Evolutionary conservation across 257 asterid genomes (phyloP).

Genomic region (Verbena officinalis): DNA sequence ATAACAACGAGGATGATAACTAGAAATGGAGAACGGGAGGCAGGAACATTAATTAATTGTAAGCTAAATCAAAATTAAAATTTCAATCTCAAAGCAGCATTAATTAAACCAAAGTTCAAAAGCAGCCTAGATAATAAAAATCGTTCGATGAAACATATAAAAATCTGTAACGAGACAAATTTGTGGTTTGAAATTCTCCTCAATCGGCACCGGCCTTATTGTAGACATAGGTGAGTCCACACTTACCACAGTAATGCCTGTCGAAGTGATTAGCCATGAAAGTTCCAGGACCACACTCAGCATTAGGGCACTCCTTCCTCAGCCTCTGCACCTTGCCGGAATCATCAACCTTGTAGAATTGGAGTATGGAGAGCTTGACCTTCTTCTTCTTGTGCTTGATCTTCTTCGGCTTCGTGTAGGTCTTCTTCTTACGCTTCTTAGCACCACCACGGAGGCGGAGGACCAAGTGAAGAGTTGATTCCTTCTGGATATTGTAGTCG

Average conservation of each 20-base stretch:
- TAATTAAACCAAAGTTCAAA: constrained; percentile 30
- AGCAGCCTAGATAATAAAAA: constrained; percentile 18
- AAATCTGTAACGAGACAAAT: not conserved
- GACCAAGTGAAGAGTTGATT: constrained; percentile 68
- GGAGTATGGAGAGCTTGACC: constrained; percentile 68
- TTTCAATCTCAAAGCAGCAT: constrained; percentile 18
- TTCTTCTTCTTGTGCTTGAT: constrained; percentile 73
- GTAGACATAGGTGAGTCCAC: constrained; percentile 75
- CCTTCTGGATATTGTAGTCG: constrained; percentile 71
- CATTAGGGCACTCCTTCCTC: constrained; percentile 77
- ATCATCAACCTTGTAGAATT: constrained; percentile 73
- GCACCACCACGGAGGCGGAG: constrained; percentile 80
- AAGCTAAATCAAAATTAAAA: constrained; percentile 14
- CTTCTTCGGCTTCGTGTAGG: constrained; percentile 77
- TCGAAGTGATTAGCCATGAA: constrained; percentile 77
- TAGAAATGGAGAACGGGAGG: no score
- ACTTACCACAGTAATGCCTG: constrained; percentile 77
- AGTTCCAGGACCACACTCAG: constrained; percentile 72
- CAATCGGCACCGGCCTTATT: constrained; percentile 63
- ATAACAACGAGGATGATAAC: not conserved
- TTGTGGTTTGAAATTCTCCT: constrained; percentile 1
- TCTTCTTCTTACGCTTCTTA: constrained; percentile 80
- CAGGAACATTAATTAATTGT: not conserved
- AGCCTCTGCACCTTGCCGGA: constrained; percentile 74
- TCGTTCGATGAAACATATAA: constrained; percentile 19